Base-by-base conservation (phyloP, 1,284 basidiomycete genomes). In the Trametes pubescens region DNA sequence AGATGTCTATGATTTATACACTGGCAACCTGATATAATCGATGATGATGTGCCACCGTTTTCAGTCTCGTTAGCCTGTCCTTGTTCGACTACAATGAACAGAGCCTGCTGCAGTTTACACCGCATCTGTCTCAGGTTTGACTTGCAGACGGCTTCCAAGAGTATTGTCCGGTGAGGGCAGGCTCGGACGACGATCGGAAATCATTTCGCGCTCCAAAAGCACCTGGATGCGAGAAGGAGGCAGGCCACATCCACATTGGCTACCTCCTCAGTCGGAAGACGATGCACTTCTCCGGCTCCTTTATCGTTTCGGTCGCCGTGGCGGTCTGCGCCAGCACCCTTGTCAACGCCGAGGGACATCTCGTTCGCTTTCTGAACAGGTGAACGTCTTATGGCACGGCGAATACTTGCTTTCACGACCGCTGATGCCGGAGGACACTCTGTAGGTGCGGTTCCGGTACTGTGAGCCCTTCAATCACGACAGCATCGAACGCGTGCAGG, bases 291-390 rank as follows among this genome's bases (percentile, higher is more conserved):
- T 49, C 47, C 26, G 18, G 14, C 26, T 29, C 13, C 14, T 32
- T 51, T 13, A 16, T 32, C 26, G 26, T n/a, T 51, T 32, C 29
- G 7, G 26, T 51, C 26, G 48, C 22, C 29, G 29, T 51, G 11
- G 29, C 48, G 2, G 26, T 29, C 26, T 18, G 16, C 16, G 48
- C 29, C 26, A n/a, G 48, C 29, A 51, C 48, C 13, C 26, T 18
- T 11, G 48, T 51, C 29, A 13, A 11, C 16, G 48, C 48, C 14
- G 48, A 51, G 48, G 26, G 26, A 11, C 48, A 51, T 13, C 48
- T 51, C 26, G 48, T 51, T 1, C 26, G 48, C 26, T 51, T 51
- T 16, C 16, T 51, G 26, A 51, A 51, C 48, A 51, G 48, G 48
- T 51, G n/a, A 14, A 13, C 7, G 29, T 51, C 16, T 49, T 32